A percentile compares a stretch with the other conserved stretches of the same genome.
phyloP scores from a whole-genome alignment of 179 eudicot species.

The Gypsophila paniculata region DNA sequence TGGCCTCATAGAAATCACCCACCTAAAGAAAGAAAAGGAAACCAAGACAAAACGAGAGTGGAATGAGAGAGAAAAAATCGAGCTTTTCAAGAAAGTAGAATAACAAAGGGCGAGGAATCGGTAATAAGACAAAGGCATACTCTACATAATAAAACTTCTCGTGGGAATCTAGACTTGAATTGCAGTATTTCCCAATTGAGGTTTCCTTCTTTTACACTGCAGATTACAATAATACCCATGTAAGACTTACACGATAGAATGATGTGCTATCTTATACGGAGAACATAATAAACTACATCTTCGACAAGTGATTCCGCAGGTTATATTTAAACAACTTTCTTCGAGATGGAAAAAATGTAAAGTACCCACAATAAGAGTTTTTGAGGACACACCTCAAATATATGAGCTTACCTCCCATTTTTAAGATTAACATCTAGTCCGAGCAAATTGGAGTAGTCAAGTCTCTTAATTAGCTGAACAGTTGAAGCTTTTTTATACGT shows the following conservation, averaged over 20 bases:
- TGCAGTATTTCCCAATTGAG: conserved; percentile 88
- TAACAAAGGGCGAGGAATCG: neutral
- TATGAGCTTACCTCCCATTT: conserved; percentile 55
- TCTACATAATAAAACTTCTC: conserved; percentile 91
- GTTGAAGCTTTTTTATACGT: conserved; percentile 74
- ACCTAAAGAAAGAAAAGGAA: conserved; percentile 40
- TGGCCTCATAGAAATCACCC: conserved; percentile 94
- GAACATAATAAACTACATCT: neutral
- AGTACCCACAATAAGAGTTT: neutral
- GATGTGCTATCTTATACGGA: neutral
- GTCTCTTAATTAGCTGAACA: conserved; percentile 62
- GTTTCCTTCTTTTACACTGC: conserved; percentile 91
- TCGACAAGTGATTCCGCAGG: neutral
- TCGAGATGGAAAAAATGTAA: neutral
- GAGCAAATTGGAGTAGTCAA: conserved; percentile 71
- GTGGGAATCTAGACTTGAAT: conserved; percentile 94
- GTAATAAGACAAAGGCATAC: conserved; percentile 42
- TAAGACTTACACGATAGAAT: neutral
- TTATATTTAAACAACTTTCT: neutral
- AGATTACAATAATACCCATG: conserved; percentile 16
- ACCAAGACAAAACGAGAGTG: conserved; percentile 6
- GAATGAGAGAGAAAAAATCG: conserved; percentile 9
- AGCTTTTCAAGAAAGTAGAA: conserved; percentile 17
- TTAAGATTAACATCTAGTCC: conserved; percentile 77
- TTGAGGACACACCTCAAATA: neutral